These are phyloP conservation scores for Physcomitrium patens DNA, from an alignment of 225 moss, liverwort and hornwort species.

Conservation along the genomic window DNA sequence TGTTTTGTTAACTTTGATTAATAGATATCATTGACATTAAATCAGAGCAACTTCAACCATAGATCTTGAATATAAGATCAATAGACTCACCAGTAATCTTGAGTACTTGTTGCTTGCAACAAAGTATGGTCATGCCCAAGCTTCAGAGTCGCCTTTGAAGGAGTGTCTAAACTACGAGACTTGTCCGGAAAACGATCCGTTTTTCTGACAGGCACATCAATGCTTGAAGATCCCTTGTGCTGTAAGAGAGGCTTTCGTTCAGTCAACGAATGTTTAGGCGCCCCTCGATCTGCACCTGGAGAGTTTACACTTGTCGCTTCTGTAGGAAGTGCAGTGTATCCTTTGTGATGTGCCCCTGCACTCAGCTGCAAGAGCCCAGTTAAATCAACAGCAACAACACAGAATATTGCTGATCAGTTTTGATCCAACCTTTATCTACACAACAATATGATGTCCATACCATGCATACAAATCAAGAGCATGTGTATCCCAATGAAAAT, in stretches of 20 bases:
- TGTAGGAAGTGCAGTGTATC: slow-evolving; percentile 60
- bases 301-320: slow-evolving; percentile 55
- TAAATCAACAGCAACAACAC: slow-evolving; percentile 52
- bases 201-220: slow-evolving; percentile 72
- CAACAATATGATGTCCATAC: slow-evolving; percentile 19
- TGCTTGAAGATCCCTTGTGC: slow-evolving; percentile 56
- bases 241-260: slow-evolving; percentile 64
- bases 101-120: slow-evolving; percentile 80
- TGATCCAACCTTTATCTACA: slow-evolving; percentile 13
- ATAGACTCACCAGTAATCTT: slow-evolving; percentile 84
- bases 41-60: background rate
- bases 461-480: background rate
- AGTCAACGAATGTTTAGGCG: slow-evolving; percentile 54
- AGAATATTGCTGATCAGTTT: slow-evolving; percentile 32
- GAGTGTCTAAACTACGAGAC: slow-evolving; percentile 54
- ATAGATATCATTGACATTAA: background rate
- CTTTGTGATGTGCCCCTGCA: slow-evolving; percentile 62
- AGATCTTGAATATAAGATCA: slow-evolving; percentile 7
- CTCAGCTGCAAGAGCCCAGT: slow-evolving; percentile 72
- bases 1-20: slow-evolving; percentile 7
- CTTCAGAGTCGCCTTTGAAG: slow-evolving; percentile 61
- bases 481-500: background rate
- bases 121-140: slow-evolving; percentile 94
- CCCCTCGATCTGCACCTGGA: slow-evolving; percentile 57
- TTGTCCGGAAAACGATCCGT: slow-evolving; percentile 65